Evolutionary conservation across 768 basidiomycete genomes (phyloP).

Genomic region (Russula ochroleuca): DNA sequence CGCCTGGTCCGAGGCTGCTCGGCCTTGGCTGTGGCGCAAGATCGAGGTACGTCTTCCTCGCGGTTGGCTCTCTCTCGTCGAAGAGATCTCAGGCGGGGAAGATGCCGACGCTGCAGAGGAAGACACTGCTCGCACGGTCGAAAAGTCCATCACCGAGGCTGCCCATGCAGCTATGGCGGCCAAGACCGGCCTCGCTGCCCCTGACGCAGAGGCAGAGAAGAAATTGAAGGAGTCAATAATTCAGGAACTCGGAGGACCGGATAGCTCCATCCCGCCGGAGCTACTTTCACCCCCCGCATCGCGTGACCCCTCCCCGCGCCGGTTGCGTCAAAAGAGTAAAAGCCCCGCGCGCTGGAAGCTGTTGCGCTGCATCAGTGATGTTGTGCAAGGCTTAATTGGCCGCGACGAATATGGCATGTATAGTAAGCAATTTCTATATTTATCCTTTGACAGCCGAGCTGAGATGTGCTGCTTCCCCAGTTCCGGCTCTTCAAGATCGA

Average conservation of each 20-base stretch:
- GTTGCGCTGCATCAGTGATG: slow-evolving; percentile 71
- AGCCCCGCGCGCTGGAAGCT: slow-evolving; percentile 84
- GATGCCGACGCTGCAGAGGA: slow-evolving; percentile 47
- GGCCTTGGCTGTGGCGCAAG: slow-evolving; percentile 82
- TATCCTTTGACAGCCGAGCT: slow-evolving; percentile 10
- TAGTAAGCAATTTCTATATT: slow-evolving; percentile 42
- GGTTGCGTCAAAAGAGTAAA: slow-evolving; percentile 70
- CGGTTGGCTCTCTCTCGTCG: slow-evolving; percentile 79
- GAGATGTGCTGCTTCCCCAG: slow-evolving; percentile 35
- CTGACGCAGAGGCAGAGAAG: slow-evolving; percentile 35
- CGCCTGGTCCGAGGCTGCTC: slow-evolving; percentile 77
- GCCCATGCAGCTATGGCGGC: slow-evolving; percentile 58
- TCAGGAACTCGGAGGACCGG: slow-evolving; percentile 55
- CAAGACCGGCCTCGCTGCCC: slow-evolving; percentile 13
- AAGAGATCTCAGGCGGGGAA: slow-evolving; percentile 72
- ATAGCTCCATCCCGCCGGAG: slow-evolving; percentile 67
- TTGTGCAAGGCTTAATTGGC: slow-evolving; percentile 67
- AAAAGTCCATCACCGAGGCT: slow-evolving; percentile 61
- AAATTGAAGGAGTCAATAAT: slow-evolving; percentile 40
- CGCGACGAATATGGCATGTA: slow-evolving; percentile 64
- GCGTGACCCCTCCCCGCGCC: slow-evolving; percentile 77
- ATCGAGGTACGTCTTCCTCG: slow-evolving; percentile 79
- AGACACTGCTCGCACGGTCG: slow-evolving; percentile 60
- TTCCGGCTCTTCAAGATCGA: slow-evolving; percentile 65
- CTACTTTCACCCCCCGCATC: slow-evolving; percentile 75